Conservation (phyloP, 2,329 filamentous ascomycete genomes). For the Tympanopsis confertula region DNA sequence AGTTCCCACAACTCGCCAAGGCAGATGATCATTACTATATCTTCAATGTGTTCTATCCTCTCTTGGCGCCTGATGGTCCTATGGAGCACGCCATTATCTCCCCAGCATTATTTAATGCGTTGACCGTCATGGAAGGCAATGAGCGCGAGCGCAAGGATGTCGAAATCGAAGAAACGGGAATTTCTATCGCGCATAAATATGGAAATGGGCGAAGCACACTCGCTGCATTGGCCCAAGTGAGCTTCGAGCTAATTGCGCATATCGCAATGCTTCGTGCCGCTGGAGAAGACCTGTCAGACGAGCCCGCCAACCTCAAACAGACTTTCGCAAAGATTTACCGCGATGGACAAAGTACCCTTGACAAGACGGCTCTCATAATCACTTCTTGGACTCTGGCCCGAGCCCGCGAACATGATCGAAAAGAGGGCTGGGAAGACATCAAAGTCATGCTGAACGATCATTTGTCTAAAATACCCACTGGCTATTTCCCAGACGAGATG, state of each 20-base stretch:
- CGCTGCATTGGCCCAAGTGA: constrained; percentile 24
- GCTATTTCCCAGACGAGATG: constrained; percentile 12
- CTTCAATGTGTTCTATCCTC: constrained; percentile 29
- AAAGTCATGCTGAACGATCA: constrained; percentile 15
- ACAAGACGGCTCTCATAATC: constrained; percentile 22
- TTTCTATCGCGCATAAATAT: constrained; percentile 15
- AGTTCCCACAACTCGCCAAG: constrained; percentile 17
- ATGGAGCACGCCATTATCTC: constrained; percentile 28
- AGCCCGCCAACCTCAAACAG: constrained; percentile 24
- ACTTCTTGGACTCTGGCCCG: constrained; percentile 22
- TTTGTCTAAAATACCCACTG: constrained; percentile 15
- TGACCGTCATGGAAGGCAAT: constrained; percentile 25
- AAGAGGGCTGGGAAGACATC: constrained; percentile 11
- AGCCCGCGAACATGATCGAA: constrained; percentile 15
- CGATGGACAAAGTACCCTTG: constrained; percentile 23
- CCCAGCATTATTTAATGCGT: constrained; percentile 24
- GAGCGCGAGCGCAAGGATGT: constrained; percentile 22
- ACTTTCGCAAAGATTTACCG: constrained; percentile 25
- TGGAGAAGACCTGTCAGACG: constrained; percentile 4
- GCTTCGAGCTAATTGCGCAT: constrained; percentile 24
- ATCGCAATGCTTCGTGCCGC: constrained; percentile 18
- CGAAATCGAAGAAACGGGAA: constrained; percentile 15
- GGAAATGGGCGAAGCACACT: constrained; percentile 22
- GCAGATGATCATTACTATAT: constrained; percentile 22
- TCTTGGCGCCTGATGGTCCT: constrained; percentile 14